Evolutionary conservation across 768 basidiomycete species (phyloP).

Genomic region (Suillus weaverae): DNA sequence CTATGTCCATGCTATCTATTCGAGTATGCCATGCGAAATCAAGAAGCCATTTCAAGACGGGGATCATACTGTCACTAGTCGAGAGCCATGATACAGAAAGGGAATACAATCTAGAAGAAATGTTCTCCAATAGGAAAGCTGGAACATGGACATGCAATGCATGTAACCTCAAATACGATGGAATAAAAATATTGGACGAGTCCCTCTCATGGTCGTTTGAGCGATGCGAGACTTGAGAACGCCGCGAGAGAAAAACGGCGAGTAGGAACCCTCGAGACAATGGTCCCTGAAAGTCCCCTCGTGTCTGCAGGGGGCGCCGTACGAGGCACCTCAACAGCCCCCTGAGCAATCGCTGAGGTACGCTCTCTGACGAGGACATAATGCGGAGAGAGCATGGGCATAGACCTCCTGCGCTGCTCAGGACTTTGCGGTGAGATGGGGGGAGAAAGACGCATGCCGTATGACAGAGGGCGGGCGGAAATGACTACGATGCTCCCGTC

Average conservation of each 20-base stretch:
- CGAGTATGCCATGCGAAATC: neutral
- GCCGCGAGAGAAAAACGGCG: constrained; percentile 33
- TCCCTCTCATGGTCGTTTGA: neutral
- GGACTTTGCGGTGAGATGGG: constrained; percentile 10
- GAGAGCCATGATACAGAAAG: neutral
- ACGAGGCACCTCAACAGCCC: constrained; percentile 8
- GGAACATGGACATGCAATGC: neutral
- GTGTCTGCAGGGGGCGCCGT: constrained; percentile 14
- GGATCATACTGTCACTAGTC: neutral
- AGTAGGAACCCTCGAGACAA: constrained; percentile 15
- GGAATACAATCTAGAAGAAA: neutral
- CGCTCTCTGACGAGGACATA: constrained; percentile 21
- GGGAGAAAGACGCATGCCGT: constrained; percentile 14
- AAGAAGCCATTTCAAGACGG: neutral
- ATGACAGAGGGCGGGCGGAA: constrained; percentile 30
- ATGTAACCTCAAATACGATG: neutral
- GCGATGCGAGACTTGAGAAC: constrained; percentile 20
- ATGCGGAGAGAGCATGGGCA: constrained; percentile 22
- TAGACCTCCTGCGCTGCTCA: constrained; percentile 14
- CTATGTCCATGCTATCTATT: neutral
- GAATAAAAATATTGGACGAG: neutral
- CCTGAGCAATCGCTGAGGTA: constrained; percentile 11
- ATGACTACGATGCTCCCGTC: constrained; percentile 32
- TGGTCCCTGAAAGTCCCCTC: constrained; percentile 15
- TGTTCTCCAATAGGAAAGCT: neutral